phyloP scores from a whole-genome alignment of 2,329 filamentous ascomycete species.

The Epichloe bromicola region DNA sequence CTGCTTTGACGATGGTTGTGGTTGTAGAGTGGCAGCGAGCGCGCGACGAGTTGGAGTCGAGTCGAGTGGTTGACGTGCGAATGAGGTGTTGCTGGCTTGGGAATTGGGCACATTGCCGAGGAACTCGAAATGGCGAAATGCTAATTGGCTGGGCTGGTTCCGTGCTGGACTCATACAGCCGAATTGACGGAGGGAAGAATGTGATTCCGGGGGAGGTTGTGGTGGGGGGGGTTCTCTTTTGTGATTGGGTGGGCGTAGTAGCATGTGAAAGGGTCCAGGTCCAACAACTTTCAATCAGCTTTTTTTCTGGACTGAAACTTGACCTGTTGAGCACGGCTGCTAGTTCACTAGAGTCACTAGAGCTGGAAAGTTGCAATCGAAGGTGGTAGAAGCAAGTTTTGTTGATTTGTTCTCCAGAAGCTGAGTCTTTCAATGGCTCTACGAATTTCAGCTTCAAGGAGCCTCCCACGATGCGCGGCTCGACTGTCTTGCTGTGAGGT shows the following conservation, averaged over 20 bases:
- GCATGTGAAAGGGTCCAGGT: slow-evolving; percentile 12
- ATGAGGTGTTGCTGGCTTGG: background rate
- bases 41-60: background rate
- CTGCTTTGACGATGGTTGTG: background rate
- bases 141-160: slow-evolving; percentile 29
- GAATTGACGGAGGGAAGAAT: slow-evolving; percentile 16
- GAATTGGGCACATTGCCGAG: slow-evolving; percentile 34
- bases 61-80: background rate
- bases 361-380: too few species aligned
- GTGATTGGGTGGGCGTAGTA: slow-evolving; percentile 17
- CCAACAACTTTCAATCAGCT: background rate
- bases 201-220: slow-evolving; percentile 7
- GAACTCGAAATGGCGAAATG: slow-evolving; percentile 30
- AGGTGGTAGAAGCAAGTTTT: too few species aligned
- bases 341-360: background rate
- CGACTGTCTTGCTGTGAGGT: slow-evolving; percentile 10
- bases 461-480: slow-evolving; percentile 14
- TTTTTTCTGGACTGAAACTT: background rate
- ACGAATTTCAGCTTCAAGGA: slow-evolving; percentile 5
- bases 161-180: slow-evolving; percentile 15
- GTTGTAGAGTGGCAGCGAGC: background rate
- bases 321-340: background rate
- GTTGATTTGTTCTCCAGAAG: background rate
- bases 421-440: background rate
- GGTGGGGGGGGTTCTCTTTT: background rate